Conservation (phyloP, 2,329 filamentous ascomycete genomes). For the Alternaria infectoria region DNA sequence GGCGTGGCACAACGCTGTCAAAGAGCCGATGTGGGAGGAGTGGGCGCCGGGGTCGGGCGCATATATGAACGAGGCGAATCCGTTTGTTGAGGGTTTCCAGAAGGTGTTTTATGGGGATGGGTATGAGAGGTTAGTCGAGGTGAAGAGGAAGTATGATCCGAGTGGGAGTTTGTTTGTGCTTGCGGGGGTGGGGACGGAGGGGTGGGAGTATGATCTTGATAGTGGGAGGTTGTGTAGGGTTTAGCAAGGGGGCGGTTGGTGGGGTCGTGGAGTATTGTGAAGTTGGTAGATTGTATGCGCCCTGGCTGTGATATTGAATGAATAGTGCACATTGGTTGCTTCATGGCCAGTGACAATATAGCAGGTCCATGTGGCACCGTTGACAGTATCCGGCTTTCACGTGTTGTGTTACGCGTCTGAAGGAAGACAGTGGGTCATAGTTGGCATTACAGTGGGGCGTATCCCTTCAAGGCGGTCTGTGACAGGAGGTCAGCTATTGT, state of each 20-base stretch:
- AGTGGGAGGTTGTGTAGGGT: slow-evolving; percentile 21
- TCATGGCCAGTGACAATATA: rapidly evolving
- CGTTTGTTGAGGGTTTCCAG: slow-evolving; percentile 14
- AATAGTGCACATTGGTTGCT: neutral
- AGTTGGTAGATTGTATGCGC: neutral
- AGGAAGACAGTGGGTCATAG: neutral
- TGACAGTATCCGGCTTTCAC: neutral
- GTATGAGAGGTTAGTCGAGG: slow-evolving; percentile 9
- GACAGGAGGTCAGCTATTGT: neutral
- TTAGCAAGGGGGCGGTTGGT: neutral
- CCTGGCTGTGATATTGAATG: neutral
- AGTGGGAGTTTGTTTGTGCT: slow-evolving; percentile 26
- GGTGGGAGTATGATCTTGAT: slow-evolving; percentile 30
- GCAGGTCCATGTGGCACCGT: no score
- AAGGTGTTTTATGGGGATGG: slow-evolving; percentile 19
- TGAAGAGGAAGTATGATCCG: slow-evolving; percentile 21
- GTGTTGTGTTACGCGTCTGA: neutral
- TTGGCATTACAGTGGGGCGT: neutral
- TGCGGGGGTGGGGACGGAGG: slow-evolving; percentile 27
- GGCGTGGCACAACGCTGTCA: slow-evolving; percentile 18
- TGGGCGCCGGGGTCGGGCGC: slow-evolving; percentile 18
- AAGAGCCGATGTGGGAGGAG: slow-evolving; percentile 26
- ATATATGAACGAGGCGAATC: slow-evolving; percentile 29
- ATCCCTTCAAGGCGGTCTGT: neutral
- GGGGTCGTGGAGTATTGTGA: neutral